Evolutionary conservation across 305 asterid genomes (phyloP).

Genomic region (Solanum aculeatissimum): DNA sequence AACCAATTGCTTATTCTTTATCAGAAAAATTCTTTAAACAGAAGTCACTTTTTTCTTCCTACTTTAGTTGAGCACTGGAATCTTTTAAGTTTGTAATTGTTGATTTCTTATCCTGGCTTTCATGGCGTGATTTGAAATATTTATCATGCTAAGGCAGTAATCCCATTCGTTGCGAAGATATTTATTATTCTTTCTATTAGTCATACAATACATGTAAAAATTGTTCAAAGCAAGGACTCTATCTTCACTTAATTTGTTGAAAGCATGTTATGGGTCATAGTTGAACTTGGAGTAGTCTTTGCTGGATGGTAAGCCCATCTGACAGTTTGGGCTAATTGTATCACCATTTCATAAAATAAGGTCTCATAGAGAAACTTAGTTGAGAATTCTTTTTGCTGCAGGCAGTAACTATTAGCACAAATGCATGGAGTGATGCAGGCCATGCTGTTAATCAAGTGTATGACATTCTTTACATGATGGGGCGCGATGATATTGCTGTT

Average conservation of each 20-base stretch:
- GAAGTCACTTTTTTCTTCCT: not conserved
- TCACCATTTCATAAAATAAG: no score
- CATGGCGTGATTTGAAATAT: not conserved
- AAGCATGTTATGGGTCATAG: not conserved
- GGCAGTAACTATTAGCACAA: constrained; percentile 68
- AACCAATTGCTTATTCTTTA: not conserved
- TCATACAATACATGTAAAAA: not conserved
- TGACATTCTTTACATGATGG: constrained; percentile 91
- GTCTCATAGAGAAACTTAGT: no score
- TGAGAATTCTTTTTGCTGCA: constrained; percentile 11
- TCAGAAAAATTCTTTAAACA: not conserved
- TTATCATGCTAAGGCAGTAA: not conserved
- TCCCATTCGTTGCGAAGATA: not conserved
- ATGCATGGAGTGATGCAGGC: constrained; percentile 71
- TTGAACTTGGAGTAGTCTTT: not conserved
- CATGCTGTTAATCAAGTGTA: constrained; percentile 74
- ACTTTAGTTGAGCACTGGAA: not conserved
- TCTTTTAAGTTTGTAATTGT: not conserved
- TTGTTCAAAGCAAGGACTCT: not conserved
- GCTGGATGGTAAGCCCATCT: not conserved
- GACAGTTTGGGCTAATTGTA: no score
- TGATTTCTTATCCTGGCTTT: not conserved
- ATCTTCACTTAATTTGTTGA: not conserved
- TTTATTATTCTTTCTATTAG: not conserved
- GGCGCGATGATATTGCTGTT: constrained; percentile 67